Conservation (phyloP, 768 basidiomycete species). For the Amanita jacksonii region DNA sequence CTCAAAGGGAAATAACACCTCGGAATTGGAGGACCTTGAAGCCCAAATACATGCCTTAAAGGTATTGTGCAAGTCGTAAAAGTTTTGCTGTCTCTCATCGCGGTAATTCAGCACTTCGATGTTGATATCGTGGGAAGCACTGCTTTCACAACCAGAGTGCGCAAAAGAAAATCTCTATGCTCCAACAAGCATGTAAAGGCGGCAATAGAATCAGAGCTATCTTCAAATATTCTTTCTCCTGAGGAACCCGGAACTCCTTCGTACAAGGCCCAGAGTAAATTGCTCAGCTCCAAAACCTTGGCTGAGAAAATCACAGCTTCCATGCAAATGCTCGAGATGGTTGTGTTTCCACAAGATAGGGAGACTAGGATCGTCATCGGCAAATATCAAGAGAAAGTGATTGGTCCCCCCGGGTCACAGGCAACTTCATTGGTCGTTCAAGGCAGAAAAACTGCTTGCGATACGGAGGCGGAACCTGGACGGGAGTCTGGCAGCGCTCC, state of each 20-base stretch:
- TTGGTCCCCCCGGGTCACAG: too few species aligned
- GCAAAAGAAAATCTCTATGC: conserved; percentile 57
- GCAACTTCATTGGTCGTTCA: too few species aligned
- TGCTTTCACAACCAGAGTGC: conserved; percentile 63
- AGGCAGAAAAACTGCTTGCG: too few species aligned
- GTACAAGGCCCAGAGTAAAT: conserved; percentile 58
- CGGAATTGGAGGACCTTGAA: conserved; percentile 41
- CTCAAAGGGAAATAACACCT: conserved; percentile 26
- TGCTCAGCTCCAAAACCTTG: conserved; percentile 71
- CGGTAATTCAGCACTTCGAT: conserved; percentile 38
- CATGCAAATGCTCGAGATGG: conserved; percentile 37
- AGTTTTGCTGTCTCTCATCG: conserved; percentile 5
- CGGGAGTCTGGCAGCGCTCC: conserved; percentile 30
- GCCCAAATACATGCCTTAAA: conserved; percentile 55
- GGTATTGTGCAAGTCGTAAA: conserved; percentile 27
- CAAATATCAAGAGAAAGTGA: too few species aligned
- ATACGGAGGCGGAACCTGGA: conserved; percentile 25
- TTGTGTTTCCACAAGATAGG: conserved; percentile 22
- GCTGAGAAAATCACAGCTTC: conserved; percentile 46
- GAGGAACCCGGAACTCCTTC: conserved; percentile 31
- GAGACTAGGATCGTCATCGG: conserved; percentile 8
- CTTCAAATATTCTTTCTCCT: conserved; percentile 22
- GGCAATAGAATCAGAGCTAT: conserved; percentile 37
- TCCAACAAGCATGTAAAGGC: conserved; percentile 35
- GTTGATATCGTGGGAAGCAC: conserved; percentile 50